These are phyloP conservation scores for Pseudogymnoascus verrucosus DNA, from an alignment of 2,329 filamentous ascomycete species.

Conservation along the genomic window DNA sequence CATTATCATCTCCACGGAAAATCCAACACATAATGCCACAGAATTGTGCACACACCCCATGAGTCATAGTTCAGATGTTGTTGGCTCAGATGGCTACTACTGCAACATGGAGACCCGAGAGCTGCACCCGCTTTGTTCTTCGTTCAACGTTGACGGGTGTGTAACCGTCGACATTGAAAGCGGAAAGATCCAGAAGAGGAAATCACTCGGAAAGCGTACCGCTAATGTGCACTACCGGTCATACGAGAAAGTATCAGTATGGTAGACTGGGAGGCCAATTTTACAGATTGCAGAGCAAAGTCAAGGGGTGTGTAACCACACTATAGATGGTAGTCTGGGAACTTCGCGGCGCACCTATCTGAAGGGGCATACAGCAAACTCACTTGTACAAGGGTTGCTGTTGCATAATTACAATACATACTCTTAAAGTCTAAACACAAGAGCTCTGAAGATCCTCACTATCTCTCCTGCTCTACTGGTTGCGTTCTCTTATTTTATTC, in stretches of 20 bases:
- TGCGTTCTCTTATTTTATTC: constrained; percentile 28
- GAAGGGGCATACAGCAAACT: no score
- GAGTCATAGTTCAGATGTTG: background rate
- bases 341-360: no score
- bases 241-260: background rate
- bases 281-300: background rate
- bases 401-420: no score
- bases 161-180: background rate
- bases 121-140: background rate
- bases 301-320: background rate
- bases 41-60: background rate
- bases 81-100: background rate
- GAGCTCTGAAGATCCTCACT: no score
- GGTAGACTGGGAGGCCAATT: background rate
- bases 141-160: background rate
- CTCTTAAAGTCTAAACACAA: no score
- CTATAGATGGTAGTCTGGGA: no score
- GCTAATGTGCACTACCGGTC: background rate
- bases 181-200: background rate
- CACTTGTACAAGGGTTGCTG: no score
- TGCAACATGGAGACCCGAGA: background rate
- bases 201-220: background rate
- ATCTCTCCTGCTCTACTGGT: constrained; percentile 20
- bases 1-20: background rate
- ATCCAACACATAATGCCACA: background rate